Percentiles rank a stretch among this genome's conserved stretches.
phyloP scores from a whole-genome alignment of 1,284 basidiomycete species.

The Boletus semigastroideus region DNA sequence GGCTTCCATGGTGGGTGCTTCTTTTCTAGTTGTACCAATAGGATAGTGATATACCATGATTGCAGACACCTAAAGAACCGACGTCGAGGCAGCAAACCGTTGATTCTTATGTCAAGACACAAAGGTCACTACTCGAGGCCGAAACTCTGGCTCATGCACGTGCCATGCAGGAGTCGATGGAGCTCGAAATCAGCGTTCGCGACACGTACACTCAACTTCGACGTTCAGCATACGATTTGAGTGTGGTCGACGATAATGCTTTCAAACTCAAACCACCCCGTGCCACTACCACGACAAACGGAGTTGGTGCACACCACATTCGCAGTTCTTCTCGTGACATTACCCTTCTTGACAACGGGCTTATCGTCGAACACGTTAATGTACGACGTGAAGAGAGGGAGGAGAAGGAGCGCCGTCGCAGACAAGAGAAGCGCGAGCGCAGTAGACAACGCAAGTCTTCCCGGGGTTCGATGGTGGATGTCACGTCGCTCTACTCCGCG shows the following conservation, averaged over 20 bases:
- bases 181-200: conserved; percentile 70
- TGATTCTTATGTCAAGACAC: conserved; percentile 67
- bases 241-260: conserved; percentile 50
- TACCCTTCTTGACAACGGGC: conserved; percentile 79
- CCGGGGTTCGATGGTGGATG: conserved; percentile 64
- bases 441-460: conserved; percentile 70
- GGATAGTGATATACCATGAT: not conserved
- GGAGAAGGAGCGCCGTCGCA: conserved; percentile 60
- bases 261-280: conserved; percentile 67
- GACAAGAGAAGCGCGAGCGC: conserved; percentile 58
- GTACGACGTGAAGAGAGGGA: conserved; percentile 78
- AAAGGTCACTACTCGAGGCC: conserved; percentile 69
- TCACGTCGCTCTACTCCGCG: conserved; percentile 66
- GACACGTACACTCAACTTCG: conserved; percentile 76
- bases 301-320: conserved; percentile 38
- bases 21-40: conserved; percentile 7
- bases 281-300: conserved; percentile 40
- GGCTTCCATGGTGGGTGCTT: conserved; percentile 73
- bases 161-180: conserved; percentile 73
- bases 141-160: conserved; percentile 72
- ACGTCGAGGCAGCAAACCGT: conserved; percentile 73
- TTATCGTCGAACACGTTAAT: conserved; percentile 84
- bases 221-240: conserved; percentile 69
- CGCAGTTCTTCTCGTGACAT: conserved; percentile 65
- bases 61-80: conserved; percentile 77